Evolutionary conservation across 2,329 filamentous ascomycete species (phyloP), one percentile per base, ranked within the genome.

Genomic region (Trichocomaceae sp.): DNA sequence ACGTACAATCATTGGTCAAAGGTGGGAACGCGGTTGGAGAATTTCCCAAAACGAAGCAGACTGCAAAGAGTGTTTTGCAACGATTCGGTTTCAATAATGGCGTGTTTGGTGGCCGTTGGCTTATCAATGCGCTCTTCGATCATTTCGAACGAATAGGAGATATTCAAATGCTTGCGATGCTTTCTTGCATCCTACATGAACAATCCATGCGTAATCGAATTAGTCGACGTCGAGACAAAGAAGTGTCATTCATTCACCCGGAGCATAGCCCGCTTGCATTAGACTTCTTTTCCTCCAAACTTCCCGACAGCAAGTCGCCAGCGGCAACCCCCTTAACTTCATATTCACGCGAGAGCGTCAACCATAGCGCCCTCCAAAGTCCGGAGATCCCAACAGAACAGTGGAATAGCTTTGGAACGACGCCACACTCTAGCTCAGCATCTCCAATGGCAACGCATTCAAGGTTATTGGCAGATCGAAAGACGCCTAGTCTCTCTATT

Each of bases 151-250:
- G 68, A 8, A 72, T 78, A 35, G 82, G 79, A n/a, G 82, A 86
- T 64, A 72, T 83, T 1, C 83, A 85, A 63, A 83, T 84, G 79
- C 74, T 85, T 33, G 83, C 81, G n/a, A 83, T 83, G 78, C 68
- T 85, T 37, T 82, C 83, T 3, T 83, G 81, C 59, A 74, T 85
- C 33, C 75, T 85, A 52, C 70, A 76, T 13, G 76, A 81, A 61
- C 74, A 77, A 19, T 73, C 75, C 57, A 68, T 69, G 12, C 71
- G 74, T 37, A 69, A 68, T 22, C 68, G 63, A 33, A 19, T 52
- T 26, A 45, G 35, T 26, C 54, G 54, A 39, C 54, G 50, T 12
- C 37, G 54, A 35, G 54, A 56, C 15, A 47, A 57, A 53, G 58
- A 57, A 37, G 56, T 56, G 45, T 54, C 56, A 29, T 61, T 71